Conservation (phyloP, 1,284 basidiomycete species). For the Lignosus rhinocerotis region DNA sequence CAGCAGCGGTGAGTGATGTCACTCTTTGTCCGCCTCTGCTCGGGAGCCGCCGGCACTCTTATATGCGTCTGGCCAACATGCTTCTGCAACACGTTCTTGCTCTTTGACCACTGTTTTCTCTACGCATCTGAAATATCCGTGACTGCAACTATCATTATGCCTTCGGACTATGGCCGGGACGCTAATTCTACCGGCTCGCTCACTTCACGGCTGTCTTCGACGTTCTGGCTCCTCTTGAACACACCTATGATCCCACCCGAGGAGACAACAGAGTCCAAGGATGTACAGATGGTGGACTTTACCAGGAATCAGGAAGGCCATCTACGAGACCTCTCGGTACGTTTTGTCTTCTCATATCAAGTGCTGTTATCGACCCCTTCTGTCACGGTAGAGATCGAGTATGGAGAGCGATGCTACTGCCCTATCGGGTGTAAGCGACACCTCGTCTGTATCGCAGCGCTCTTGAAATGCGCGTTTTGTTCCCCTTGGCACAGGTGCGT, state of each 20-base stretch:
- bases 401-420: not conserved
- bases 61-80: too few relatives aligned
- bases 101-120: too few relatives aligned
- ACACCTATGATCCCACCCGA: slow-evolving; percentile 30
- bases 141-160: not conserved
- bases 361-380: not conserved
- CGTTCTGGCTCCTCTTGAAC: slow-evolving; percentile 25
- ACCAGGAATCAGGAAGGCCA: not conserved
- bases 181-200: not conserved
- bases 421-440: not conserved
- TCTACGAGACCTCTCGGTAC: slow-evolving; percentile 6
- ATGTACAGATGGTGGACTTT: slow-evolving; percentile 18
- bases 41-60: too few relatives aligned
- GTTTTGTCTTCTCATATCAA: not conserved
- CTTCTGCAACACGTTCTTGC: not conserved
- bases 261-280: slow-evolving; percentile 5
- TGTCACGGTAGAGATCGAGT: not conserved
- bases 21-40: too few relatives aligned
- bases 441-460: not conserved
- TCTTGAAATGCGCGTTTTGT: not conserved
- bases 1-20: too few relatives aligned
- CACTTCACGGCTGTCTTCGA: slow-evolving; percentile 15
- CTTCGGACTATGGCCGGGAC: not conserved
- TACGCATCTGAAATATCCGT: not conserved
- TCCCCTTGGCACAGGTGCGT: too few relatives aligned